phyloP scores from a whole-genome alignment of 768 basidiomycete species.

The Pulveroboletus sp. region DNA sequence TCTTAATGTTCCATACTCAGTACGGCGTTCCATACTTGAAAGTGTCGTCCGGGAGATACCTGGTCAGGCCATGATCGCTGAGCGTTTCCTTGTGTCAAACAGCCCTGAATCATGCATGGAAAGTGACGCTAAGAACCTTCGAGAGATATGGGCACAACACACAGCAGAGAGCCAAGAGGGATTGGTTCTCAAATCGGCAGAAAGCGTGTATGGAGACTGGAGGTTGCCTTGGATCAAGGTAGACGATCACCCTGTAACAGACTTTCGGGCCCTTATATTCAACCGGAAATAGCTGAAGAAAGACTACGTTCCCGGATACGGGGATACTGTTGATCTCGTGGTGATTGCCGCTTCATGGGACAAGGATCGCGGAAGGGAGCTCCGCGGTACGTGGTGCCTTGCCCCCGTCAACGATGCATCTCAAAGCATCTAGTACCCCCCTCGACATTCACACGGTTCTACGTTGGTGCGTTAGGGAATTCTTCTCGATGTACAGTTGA shows the following conservation, averaged over 20 bases:
- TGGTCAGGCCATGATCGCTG: constrained; percentile 62
- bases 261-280: constrained; percentile 1
- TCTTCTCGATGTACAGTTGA: constrained; percentile 34
- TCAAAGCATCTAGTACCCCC: constrained; percentile 51
- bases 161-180: constrained; percentile 61
- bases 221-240: constrained; percentile 78
- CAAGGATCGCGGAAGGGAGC: constrained; percentile 66
- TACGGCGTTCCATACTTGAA: constrained; percentile 62
- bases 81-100: constrained; percentile 42
- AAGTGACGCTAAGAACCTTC: constrained; percentile 28
- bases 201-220: constrained; percentile 62
- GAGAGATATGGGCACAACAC: constrained; percentile 43
- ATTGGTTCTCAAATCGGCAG: constrained; percentile 71
- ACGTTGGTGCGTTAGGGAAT: constrained; percentile 64
- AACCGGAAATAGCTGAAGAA: constrained; percentile 50
- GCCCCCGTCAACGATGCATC: not conserved
- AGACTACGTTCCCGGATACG: constrained; percentile 83
- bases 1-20: constrained; percentile 49
- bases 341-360: constrained; percentile 79
- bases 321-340: constrained; percentile 76
- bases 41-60: constrained; percentile 44
- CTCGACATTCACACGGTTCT: constrained; percentile 72
- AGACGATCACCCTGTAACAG: constrained; percentile 1
- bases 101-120: constrained; percentile 9
- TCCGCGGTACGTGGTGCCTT: constrained; percentile 51